Base-by-base conservation (phyloP, 306 rosid genomes). In the Inga leiocalycina region DNA sequence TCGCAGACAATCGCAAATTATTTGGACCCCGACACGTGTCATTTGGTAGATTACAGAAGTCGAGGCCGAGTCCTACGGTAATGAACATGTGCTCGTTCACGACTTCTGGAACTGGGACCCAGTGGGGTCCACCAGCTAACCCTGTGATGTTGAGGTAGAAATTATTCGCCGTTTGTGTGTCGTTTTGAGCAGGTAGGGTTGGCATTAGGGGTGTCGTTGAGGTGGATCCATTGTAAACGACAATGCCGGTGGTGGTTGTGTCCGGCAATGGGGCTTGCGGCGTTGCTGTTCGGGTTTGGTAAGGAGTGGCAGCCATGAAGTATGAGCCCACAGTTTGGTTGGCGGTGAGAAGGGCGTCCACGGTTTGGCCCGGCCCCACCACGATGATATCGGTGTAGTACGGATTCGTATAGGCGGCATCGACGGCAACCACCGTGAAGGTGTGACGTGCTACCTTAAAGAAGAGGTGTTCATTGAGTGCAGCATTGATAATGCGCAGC, bases 391-490 rank as follows among this genome's bases (percentile, higher is more conserved):
- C 87, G 2, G 91, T 90, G 69, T 44, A 5, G 32, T 88, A 87
- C 14, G 85, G 88, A 1, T 66, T 46, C 4, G 89, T 88, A 81
- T 90, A 90, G 3, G 80, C 3, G 6, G 91, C 92, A 27, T 90
- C 94, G 3, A 90, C 49, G 8, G 94, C 87, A 10, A 91, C 88
- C 0, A 91, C 89, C 3, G 79, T 89, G 76, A 91, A 81, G 2
- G 14, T 89, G 83, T 91, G 92, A 69, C 82, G 80, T 71, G 94
- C 88, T 41, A 91, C 77, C 77, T 78, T 80, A 86, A 87, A 91
- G 70, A 91, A 87, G 12, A 84, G 85, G 59, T 91, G 87, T 19
- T 84, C 73, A 65, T 91, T 89, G 85, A 91, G 94, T 80, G 92
- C 92, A 85, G 85, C 90, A 48, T 91, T 91, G 86, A 91, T 61